Conservation (phyloP, 805 yeast species). For the Wickerhamiella lipophila region DNA sequence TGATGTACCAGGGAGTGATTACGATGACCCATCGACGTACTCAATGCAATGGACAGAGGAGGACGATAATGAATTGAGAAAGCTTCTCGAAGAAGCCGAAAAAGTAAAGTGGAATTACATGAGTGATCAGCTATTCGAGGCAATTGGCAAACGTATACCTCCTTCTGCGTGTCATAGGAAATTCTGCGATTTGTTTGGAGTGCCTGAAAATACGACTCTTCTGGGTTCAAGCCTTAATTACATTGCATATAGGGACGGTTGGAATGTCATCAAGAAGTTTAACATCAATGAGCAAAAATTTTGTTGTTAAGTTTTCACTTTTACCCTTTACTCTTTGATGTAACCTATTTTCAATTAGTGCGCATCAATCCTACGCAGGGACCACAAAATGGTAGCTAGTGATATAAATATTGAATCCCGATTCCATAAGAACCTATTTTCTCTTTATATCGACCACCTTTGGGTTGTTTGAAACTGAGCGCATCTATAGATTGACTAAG, state of each 20-base stretch:
- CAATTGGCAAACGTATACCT: slow-evolving; percentile 33
- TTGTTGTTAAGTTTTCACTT: background rate
- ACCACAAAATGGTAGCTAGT: no score
- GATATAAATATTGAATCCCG: no score
- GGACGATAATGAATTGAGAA: slow-evolving; percentile 37
- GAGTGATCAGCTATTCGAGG: slow-evolving; percentile 29
- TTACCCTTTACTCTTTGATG: no score
- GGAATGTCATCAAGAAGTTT: slow-evolving; percentile 27
- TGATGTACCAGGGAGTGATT: slow-evolving; percentile 17
- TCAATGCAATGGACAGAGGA: slow-evolving; percentile 30
- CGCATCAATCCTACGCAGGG: no score
- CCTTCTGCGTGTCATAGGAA: slow-evolving; percentile 44
- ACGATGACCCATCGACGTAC: slow-evolving; percentile 7
- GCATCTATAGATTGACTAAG: background rate
- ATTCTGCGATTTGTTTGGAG: slow-evolving; percentile 42
- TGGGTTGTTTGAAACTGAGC: no score
- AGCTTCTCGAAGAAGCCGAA: slow-evolving; percentile 40
- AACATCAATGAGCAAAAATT: background rate
- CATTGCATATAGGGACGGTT: slow-evolving; percentile 36
- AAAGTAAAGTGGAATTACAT: slow-evolving; percentile 48
- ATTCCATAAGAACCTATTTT: no score
- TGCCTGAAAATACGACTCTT: slow-evolving; percentile 37
- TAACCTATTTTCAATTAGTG: no score
- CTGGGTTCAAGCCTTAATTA: slow-evolving; percentile 43
- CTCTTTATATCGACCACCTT: no score